Conservation (phyloP, 106 monocot genomes). For the Agapanthus africanus region DNA sequence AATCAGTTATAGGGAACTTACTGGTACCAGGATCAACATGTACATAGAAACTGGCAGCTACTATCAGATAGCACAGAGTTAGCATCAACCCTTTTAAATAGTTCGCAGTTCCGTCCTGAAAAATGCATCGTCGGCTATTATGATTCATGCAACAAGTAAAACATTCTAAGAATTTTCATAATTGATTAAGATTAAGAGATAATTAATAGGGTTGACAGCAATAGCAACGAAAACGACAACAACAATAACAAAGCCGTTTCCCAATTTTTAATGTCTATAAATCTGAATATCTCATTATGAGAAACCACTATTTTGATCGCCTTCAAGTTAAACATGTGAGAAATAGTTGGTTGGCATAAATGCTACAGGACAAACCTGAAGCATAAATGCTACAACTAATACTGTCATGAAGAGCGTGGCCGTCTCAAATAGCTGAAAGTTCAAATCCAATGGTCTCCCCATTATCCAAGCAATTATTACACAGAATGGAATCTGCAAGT, state of each 20-base stretch:
- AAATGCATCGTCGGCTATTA: too few relatives aligned
- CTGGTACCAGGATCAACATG: slow-evolving; percentile 39
- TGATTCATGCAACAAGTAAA: too few relatives aligned
- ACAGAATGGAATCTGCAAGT: slow-evolving; percentile 64
- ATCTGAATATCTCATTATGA: too few relatives aligned
- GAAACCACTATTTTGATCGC: too few relatives aligned
- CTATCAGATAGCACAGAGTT: slow-evolving; percentile 50
- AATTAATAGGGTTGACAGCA: too few relatives aligned
- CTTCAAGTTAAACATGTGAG: too few relatives aligned
- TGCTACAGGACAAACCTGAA: slow-evolving; percentile 45
- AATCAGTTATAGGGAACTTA: slow-evolving; percentile 10
- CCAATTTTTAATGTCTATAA: too few relatives aligned
- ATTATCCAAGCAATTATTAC: slow-evolving; percentile 65
- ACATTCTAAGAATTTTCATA: too few relatives aligned
- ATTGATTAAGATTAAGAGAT: too few relatives aligned
- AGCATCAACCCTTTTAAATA: slow-evolving; percentile 66
- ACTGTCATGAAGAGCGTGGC: slow-evolving; percentile 65
- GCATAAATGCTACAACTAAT: slow-evolving; percentile 60
- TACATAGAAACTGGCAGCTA: slow-evolving; percentile 58
- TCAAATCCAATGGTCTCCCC: slow-evolving; percentile 71
- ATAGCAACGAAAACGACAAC: too few relatives aligned
- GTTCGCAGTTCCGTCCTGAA: slow-evolving; percentile 58
- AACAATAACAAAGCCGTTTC: too few relatives aligned
- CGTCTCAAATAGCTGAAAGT: slow-evolving; percentile 78
- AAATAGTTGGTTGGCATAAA: too few relatives aligned